phyloP scores from a whole-genome alignment of 2,329 filamentous ascomycete genomes.

The Mariannaea sp. region DNA sequence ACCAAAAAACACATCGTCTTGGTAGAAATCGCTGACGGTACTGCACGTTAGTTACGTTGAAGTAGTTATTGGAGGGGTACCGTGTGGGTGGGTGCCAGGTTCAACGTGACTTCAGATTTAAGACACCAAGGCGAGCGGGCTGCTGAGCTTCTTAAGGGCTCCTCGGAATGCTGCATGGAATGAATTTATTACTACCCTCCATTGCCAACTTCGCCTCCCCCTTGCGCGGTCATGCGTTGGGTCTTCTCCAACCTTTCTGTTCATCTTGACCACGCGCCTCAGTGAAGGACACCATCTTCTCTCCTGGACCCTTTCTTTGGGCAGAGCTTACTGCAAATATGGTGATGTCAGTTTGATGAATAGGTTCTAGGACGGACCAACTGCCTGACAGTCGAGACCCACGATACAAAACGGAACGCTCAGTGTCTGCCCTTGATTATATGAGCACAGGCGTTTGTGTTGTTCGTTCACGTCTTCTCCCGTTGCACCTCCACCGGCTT shows the following conservation, averaged over 20 bases:
- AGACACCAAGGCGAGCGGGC: slow-evolving; percentile 44
- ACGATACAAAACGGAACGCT: slow-evolving; percentile 11
- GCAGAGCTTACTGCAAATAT: slow-evolving; percentile 13
- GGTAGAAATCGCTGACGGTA: neutral
- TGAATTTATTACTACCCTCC: slow-evolving; percentile 20
- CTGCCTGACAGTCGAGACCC: slow-evolving; percentile 2
- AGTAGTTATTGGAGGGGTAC: neutral
- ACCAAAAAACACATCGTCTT: neutral
- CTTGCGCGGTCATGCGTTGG: slow-evolving; percentile 22
- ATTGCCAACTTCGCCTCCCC: slow-evolving; percentile 23
- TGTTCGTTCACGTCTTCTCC: slow-evolving; percentile 3
- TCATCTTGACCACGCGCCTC: slow-evolving; percentile 33
- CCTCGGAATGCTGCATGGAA: slow-evolving; percentile 38
- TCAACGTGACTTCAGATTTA: slow-evolving; percentile 45
- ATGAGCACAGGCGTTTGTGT: neutral
- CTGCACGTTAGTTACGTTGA: no score
- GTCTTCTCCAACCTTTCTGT: slow-evolving; percentile 16
- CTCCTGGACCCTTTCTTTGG: slow-evolving; percentile 3
- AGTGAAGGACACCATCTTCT: slow-evolving; percentile 28
- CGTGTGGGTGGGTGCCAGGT: slow-evolving; percentile 26
- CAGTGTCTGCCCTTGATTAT: slow-evolving; percentile 5
- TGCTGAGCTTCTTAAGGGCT: slow-evolving; percentile 28
- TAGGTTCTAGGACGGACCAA: slow-evolving; percentile 8
- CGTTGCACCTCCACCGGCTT: slow-evolving; percentile 21
- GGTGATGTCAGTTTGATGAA: neutral